Evolutionary conservation across 148 eudicot species (phyloP).

Genomic region (Gaultheria prostrata): DNA sequence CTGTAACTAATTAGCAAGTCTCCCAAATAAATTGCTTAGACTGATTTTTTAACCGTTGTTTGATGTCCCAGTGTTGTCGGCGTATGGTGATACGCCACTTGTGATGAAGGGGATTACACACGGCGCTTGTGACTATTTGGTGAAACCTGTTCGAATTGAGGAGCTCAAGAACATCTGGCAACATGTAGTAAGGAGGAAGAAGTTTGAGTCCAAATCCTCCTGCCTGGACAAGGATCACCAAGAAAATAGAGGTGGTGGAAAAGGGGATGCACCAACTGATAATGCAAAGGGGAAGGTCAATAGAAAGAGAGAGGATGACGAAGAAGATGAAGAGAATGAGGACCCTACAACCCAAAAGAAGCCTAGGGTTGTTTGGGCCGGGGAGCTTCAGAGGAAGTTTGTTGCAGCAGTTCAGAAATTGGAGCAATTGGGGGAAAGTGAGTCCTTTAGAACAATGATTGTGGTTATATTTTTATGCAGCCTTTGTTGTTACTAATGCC

Average conservation of each 20-base stretch:
- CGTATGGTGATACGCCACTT: slow-evolving; percentile 58
- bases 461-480: not conserved
- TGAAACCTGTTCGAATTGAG: slow-evolving; percentile 86
- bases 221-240: slow-evolving; percentile 24
- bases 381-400: slow-evolving; percentile 80
- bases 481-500: not conserved
- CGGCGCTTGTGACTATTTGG: slow-evolving; percentile 88
- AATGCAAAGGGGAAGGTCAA: slow-evolving; percentile 25
- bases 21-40: not conserved
- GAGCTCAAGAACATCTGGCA: slow-evolving; percentile 89
- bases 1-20: not conserved
- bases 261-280: slow-evolving; percentile 19
- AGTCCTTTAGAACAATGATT: slow-evolving; percentile 21
- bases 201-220: slow-evolving; percentile 26
- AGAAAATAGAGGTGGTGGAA: slow-evolving; percentile 32
- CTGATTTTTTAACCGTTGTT: not conserved
- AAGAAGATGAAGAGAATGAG: slow-evolving; percentile 53
- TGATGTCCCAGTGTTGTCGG: slow-evolving; percentile 65
- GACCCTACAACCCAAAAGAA: slow-evolving; percentile 60
- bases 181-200: slow-evolving; percentile 65
- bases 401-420: slow-evolving; percentile 73
- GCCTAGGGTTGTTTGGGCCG: slow-evolving; percentile 79
- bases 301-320: slow-evolving; percentile 46
- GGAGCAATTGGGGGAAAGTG: slow-evolving; percentile 77
- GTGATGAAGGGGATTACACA: slow-evolving; percentile 85